A percentile compares a stretch with the other conserved stretches of the same genome.
Conservation (phyloP, 148 eudicot genomes). For the Cornus suecica region DNA sequence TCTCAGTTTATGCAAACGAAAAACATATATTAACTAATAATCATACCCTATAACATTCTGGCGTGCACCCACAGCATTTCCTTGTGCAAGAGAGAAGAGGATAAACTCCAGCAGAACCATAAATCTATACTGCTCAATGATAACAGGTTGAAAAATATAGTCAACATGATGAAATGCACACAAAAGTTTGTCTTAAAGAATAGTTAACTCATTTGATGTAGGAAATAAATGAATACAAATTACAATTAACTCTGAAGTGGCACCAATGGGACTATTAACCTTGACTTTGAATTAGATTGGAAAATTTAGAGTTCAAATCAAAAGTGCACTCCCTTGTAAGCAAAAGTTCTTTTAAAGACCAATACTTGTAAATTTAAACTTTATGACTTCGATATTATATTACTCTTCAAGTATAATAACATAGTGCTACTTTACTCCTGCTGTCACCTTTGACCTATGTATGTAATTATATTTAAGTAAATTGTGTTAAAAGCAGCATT, state of each 20-base stretch:
- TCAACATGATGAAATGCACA: neutral
- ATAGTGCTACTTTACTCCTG: neutral
- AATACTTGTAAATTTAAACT: neutral
- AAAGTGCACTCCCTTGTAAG: neutral
- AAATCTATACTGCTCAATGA: slow-evolving; percentile 56
- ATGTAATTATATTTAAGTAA: too few species aligned
- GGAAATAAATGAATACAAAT: too few species aligned
- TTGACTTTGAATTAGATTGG: too few species aligned
- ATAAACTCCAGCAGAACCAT: slow-evolving; percentile 51
- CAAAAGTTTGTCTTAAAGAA: neutral
- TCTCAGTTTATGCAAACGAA: neutral
- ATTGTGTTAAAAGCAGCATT: neutral
- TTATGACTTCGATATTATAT: too few species aligned
- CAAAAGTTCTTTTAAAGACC: neutral
- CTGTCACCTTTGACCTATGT: neutral
- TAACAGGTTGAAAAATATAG: slow-evolving; percentile 11
- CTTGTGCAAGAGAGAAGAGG: slow-evolving; percentile 48
- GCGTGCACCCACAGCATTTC: slow-evolving; percentile 37
- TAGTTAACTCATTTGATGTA: neutral
- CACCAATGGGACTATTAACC: too few species aligned
- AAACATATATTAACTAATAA: slow-evolving; percentile 8
- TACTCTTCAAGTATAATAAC: too few species aligned
- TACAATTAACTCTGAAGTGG: too few species aligned
- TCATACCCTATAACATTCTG: slow-evolving; percentile 43
- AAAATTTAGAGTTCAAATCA: too few species aligned